A percentile compares a stretch with the other conserved stretches of the same genome.
Conservation (phyloP, 2,329 filamentous ascomycete genomes). For the Chaetomiaceae sp. region DNA sequence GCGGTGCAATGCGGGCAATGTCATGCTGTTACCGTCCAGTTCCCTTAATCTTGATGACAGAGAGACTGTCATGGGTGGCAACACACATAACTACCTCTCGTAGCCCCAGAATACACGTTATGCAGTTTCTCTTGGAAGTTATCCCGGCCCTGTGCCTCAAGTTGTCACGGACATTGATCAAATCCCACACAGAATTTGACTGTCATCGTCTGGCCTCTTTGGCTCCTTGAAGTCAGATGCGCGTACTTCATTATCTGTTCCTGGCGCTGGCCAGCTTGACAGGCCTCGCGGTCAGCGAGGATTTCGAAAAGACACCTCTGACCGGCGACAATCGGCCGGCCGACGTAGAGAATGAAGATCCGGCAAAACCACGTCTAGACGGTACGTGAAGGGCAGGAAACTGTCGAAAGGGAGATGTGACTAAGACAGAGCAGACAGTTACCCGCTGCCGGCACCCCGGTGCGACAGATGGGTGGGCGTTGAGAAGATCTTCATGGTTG, state of each 20-base stretch:
- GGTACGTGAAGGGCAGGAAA: background rate
- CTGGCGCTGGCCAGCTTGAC: slow-evolving; percentile 19
- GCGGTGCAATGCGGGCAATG: background rate
- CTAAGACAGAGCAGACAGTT: background rate
- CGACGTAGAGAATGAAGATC: background rate
- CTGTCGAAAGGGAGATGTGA: background rate
- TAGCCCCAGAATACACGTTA: background rate
- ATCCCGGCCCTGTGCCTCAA: background rate
- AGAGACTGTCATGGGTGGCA: background rate
- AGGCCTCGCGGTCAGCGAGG: slow-evolving; percentile 9
- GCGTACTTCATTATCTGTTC: slow-evolving; percentile 2
- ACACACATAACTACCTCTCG: background rate
- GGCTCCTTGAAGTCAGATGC: slow-evolving; percentile 11
- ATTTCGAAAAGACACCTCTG: slow-evolving; percentile 20
- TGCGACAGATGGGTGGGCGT: slow-evolving; percentile 27
- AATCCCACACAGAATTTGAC: background rate
- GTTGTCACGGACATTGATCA: background rate
- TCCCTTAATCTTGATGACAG: background rate
- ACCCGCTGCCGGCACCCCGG: background rate
- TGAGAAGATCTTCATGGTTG: slow-evolving; percentile 29
- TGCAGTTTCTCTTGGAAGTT: background rate
- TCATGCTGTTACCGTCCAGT: slow-evolving; percentile 2
- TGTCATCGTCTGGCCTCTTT: background rate
- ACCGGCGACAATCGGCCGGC: background rate
- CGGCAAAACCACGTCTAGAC: background rate